Base-by-base conservation (phyloP, 768 basidiomycete species). In the Kwoniella mangroviensis region DNA sequence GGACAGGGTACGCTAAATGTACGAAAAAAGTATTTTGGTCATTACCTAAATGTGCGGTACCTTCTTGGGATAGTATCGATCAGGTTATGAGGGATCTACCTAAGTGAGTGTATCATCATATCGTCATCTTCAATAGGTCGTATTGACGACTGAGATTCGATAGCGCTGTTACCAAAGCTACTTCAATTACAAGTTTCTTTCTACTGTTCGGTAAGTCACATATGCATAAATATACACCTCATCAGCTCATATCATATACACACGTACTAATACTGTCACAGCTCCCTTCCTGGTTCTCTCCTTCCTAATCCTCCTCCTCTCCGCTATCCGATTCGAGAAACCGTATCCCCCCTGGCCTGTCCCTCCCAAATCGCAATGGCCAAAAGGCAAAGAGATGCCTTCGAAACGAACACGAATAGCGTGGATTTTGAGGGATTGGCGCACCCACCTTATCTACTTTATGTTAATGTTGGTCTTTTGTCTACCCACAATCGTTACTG, bases 11-110 rank as follows among this genome's bases (percentile, higher is more conserved):
- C 56, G 68, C 68, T 2, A 69, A 40, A 21, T 69, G 68, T 24
- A 69, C 68, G 3, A 69, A 64, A 41, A 63, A 57, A 19, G 59
- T 54, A 2, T 63, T 69, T 42, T 69, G 68, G 68, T 49, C 21
- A 22, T 45, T 64, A n/a, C 68, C 68, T 10, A 59, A 54, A 34
- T 28, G 40, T 43, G 26, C 53, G 7, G 22, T 45, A 19, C 42
- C 52, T 3, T 19, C 28, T 13, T 58, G 68, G 62, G 68, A 69
- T 59, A 52, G 22, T 58, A 59, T 69, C 12, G 41, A 64, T n/a
- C 53, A 57, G 28, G 24, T 69, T 0, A 45, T 66, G 26, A 57
- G 21, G n/a, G 53, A 43, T 24, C 53, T 63, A 41, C 68, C 68
- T 2, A 34, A 54, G 68, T 69, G 60, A 51, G 68, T 53, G 42